Evolutionary conservation across 345 rosid species (phyloP).

Genomic region (Lepidium sativum): DNA sequence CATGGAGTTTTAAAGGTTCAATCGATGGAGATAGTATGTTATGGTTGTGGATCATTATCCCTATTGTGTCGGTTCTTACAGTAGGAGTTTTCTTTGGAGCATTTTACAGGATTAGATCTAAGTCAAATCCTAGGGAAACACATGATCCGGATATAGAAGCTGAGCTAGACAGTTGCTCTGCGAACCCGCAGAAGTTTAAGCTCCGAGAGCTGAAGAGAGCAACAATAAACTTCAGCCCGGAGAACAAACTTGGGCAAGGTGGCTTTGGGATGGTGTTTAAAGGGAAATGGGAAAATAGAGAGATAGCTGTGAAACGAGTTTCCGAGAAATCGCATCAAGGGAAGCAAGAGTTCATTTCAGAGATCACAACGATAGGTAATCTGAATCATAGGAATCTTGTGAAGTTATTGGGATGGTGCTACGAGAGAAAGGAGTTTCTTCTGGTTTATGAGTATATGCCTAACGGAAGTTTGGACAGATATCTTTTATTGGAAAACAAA

Average conservation of each 20-base stretch:
- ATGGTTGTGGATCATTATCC: slow-evolving; percentile 31
- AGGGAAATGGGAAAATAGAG: slow-evolving; percentile 39
- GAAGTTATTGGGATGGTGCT: slow-evolving; percentile 74
- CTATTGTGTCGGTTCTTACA: slow-evolving; percentile 2
- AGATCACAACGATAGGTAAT: slow-evolving; percentile 68
- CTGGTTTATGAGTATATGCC: slow-evolving; percentile 19
- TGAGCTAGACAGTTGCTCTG: slow-evolving; percentile 33
- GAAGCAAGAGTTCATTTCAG: slow-evolving; percentile 69
- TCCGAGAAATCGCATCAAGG: slow-evolving; percentile 62
- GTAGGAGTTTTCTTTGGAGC: background rate
- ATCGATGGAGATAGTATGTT: slow-evolving; percentile 4
- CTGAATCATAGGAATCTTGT: slow-evolving; percentile 64
- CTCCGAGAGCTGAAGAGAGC: slow-evolving; percentile 49
- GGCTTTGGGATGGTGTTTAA: slow-evolving; percentile 76
- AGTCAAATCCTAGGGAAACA: slow-evolving; percentile 18
- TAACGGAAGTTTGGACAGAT: slow-evolving; percentile 60
- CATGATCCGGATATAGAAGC: slow-evolving; percentile 38
- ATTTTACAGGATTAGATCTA: slow-evolving; percentile 17
- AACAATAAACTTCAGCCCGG: slow-evolving; percentile 40
- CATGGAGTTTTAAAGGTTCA: slow-evolving; percentile 43
- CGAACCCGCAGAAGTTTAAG: slow-evolving; percentile 48
- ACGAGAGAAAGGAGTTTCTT: slow-evolving; percentile 45
- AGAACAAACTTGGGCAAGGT: slow-evolving; percentile 63
- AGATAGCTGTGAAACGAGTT: slow-evolving; percentile 63
- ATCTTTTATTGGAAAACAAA: slow-evolving; percentile 29